Conservation (phyloP, 2,329 filamentous ascomycete genomes). For the Orbilia javanica region DNA sequence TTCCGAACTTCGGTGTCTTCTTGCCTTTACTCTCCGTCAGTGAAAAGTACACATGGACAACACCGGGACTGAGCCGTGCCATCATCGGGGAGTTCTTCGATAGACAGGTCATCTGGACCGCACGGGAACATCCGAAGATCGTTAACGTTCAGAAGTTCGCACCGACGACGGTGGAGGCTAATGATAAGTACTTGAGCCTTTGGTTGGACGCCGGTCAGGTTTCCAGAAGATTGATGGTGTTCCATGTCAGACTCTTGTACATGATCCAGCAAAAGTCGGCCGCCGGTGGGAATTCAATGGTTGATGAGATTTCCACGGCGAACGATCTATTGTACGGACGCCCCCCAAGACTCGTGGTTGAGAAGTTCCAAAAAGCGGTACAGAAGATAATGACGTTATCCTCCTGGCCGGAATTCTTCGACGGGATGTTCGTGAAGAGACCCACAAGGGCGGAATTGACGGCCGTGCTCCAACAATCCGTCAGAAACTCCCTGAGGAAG, state of each 20-base stretch:
- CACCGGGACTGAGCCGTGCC: conserved; percentile 36
- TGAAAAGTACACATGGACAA: conserved; percentile 46
- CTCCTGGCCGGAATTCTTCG: conserved; percentile 49
- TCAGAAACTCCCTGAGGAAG: conserved; percentile 51
- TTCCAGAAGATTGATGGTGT: conserved; percentile 43
- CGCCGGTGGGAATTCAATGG: neutral
- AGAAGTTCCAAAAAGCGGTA: conserved; percentile 49
- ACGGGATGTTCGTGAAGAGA: conserved; percentile 38
- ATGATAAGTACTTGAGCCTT: conserved; percentile 32
- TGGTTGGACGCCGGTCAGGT: conserved; percentile 42
- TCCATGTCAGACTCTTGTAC: conserved; percentile 45
- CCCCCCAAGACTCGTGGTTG: conserved; percentile 38
- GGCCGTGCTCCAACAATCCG: conserved; percentile 33
- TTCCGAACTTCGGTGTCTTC: conserved; percentile 45
- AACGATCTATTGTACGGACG: conserved; percentile 51
- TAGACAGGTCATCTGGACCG: conserved; percentile 50
- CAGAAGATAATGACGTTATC: conserved; percentile 48
- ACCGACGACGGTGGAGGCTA: conserved; percentile 15
- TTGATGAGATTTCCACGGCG: conserved; percentile 50
- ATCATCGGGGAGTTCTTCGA: conserved; percentile 55
- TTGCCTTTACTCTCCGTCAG: conserved; percentile 40
- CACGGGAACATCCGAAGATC: conserved; percentile 39
- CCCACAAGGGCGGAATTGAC: conserved; percentile 30
- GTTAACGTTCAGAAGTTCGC: conserved; percentile 38
- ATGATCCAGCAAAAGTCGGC: conserved; percentile 44